A percentile compares a stretch with the other conserved stretches of the same genome.
Evolutionary conservation across 495 filamentous ascomycete genomes (phyloP).

Genomic region (Staphylotrichum tortipilum): DNA sequence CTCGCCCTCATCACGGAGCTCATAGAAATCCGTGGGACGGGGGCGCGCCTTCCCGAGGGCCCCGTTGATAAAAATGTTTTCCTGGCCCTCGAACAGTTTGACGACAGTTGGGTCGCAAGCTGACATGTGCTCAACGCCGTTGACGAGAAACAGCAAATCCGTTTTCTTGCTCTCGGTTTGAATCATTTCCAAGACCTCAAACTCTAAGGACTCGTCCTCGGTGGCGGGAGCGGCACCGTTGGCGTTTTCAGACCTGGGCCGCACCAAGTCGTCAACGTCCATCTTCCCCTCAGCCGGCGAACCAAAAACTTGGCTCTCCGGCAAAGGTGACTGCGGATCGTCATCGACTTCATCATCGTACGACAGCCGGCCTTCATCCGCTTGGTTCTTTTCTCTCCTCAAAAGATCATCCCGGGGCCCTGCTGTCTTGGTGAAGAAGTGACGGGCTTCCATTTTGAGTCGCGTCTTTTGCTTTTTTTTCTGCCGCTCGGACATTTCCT

Average conservation of each 20-base stretch:
- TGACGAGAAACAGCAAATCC: neutral
- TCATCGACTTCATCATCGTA: conserved; percentile 7
- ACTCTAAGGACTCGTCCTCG: neutral
- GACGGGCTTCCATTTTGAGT: neutral
- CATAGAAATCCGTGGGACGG: neutral
- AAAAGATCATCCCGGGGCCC: neutral
- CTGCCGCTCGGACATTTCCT: neutral
- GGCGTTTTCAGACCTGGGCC: too few relatives aligned
- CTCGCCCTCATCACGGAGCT: neutral
- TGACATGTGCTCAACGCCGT: neutral
- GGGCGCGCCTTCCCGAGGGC: neutral
- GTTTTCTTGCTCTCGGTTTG: neutral
- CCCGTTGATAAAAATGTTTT: conserved; percentile 1
- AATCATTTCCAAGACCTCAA: conserved; percentile 10
- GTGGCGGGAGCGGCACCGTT: neutral
- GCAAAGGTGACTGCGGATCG: neutral
- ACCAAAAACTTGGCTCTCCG: neutral
- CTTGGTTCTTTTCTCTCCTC: neutral
- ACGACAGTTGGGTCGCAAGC: neutral
- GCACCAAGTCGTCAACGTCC: neutral
- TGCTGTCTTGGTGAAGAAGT: too few relatives aligned
- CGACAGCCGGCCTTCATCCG: conserved; percentile 13
- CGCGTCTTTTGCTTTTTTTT: neutral
- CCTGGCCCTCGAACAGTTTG: conserved; percentile 2
- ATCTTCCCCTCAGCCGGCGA: neutral